Conservation (phyloP, 257 asterid genomes). For the Asclepias syriaca region DNA sequence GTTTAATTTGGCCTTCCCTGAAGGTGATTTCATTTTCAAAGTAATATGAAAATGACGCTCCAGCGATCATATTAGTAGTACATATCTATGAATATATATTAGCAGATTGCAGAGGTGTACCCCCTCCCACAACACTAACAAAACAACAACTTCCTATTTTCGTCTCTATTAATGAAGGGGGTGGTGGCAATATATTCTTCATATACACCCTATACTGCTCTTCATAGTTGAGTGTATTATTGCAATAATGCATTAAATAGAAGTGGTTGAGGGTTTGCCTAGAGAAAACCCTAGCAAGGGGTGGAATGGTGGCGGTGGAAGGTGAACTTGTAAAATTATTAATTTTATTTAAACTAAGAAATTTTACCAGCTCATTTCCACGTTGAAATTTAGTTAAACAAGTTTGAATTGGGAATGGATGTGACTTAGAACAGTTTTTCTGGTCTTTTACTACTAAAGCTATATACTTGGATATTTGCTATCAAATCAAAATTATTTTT, state of each 20-base stretch:
- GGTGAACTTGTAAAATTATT: too few species aligned
- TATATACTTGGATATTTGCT: not conserved
- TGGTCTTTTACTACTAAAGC: not conserved
- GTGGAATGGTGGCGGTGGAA: too few species aligned
- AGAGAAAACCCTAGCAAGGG: too few species aligned
- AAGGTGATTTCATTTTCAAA: slow-evolving; percentile 9
- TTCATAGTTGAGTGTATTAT: not conserved
- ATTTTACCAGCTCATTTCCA: too few species aligned
- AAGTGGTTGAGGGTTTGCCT: too few species aligned
- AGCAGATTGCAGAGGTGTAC: too few species aligned
- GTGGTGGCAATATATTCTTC: too few species aligned
- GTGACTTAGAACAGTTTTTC: not conserved
- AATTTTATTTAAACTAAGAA: too few species aligned
- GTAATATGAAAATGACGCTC: slow-evolving; percentile 10
- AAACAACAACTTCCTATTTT: not conserved
- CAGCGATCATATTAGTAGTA: not conserved
- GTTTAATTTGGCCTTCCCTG: not conserved
- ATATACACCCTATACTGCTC: too few species aligned
- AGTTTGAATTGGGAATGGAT: not conserved
- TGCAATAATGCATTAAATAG: not conserved
- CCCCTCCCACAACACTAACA: not conserved
- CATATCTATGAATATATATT: too few species aligned
- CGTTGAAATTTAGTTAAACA: too few species aligned
- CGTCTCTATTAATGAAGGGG: not conserved
- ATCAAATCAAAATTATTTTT: not conserved